Evolutionary conservation across 169 alveolate species (phyloP).

Genomic region (Eimeria zaria): DNA sequence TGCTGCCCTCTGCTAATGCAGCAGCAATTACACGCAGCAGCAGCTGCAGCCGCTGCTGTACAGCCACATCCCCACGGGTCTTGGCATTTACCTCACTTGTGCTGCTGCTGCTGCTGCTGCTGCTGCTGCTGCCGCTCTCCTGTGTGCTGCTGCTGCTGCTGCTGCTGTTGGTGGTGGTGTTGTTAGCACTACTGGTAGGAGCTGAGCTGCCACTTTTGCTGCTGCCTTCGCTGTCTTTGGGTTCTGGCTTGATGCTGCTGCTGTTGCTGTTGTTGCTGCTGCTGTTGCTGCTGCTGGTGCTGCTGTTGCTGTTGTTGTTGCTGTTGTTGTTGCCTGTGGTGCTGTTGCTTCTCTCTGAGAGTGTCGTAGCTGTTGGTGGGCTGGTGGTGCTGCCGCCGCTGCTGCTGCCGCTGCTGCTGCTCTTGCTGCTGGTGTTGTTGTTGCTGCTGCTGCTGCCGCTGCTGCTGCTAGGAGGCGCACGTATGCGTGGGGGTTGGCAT

Average conservation of each 20-base stretch:
- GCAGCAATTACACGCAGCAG: conserved; percentile 4
- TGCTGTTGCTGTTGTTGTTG: too few relatives aligned
- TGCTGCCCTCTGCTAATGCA: conserved; percentile 40
- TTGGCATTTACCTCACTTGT: neutral
- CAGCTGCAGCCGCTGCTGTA: conserved; percentile 54
- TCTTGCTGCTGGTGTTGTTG: neutral
- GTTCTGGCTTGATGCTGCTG: conserved; percentile 22
- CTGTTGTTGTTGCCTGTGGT: too few relatives aligned
- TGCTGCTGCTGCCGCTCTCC: conserved; percentile 33
- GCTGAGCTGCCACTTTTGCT: neutral
- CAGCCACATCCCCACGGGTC: conserved; percentile 26
- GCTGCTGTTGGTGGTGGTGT: too few relatives aligned
- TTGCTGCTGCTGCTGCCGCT: conserved; percentile 24
- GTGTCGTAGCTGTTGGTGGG: neutral
- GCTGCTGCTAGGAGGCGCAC: conserved; percentile 22
- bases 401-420: conserved; percentile 9
- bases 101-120: conserved; percentile 45
- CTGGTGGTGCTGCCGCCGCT: neutral
- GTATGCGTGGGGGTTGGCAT: conserved; percentile 10
- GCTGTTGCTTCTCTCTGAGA: neutral
- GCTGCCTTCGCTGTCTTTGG: conserved; percentile 1
- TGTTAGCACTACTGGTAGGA: neutral
- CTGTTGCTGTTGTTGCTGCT: conserved; percentile 1
- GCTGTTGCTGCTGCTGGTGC: neutral
- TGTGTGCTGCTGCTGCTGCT: conserved; percentile 28